Conservation (phyloP, 805 yeast species). For the Candida namnaoensis region DNA sequence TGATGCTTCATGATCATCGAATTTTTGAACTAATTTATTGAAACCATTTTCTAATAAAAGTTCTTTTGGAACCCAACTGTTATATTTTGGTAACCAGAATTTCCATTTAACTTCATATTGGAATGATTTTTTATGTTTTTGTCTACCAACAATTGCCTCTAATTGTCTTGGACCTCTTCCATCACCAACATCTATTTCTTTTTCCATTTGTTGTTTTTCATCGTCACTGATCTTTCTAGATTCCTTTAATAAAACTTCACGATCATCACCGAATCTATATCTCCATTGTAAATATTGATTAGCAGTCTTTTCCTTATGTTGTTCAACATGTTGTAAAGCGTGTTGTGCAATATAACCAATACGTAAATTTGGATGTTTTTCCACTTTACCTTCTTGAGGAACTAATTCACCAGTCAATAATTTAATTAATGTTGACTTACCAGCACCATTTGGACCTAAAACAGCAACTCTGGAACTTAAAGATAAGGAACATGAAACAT, state of each 20-base stretch:
- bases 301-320: slow-evolving; percentile 96
- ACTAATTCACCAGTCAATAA: slow-evolving; percentile 86
- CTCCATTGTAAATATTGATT: slow-evolving; percentile 98
- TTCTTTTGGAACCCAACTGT: slow-evolving; percentile 90
- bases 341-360: slow-evolving; percentile 98
- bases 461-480: slow-evolving; percentile 96
- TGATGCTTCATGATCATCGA: slow-evolving; percentile 98
- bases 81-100: slow-evolving; percentile 84
- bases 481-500: slow-evolving; percentile 86
- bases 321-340: slow-evolving; percentile 94
- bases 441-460: slow-evolving; percentile 98
- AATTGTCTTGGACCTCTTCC: slow-evolving; percentile 83
- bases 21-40: slow-evolving; percentile 85
- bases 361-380: slow-evolving; percentile 96
- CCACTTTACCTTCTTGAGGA: slow-evolving; percentile 83
- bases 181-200: slow-evolving; percentile 72
- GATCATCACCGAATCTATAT: slow-evolving; percentile 94
- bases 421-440: slow-evolving; percentile 93
- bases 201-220: slow-evolving; percentile 69
- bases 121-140: slow-evolving; percentile 91
- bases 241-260: slow-evolving; percentile 91
- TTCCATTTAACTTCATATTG: slow-evolving; percentile 97
- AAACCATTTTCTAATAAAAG: slow-evolving; percentile 75
- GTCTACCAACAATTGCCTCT: slow-evolving; percentile 96
- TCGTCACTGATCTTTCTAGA: slow-evolving; percentile 79